A percentile compares a stretch with the other conserved stretches of the same genome.
Evolutionary conservation across 129 eudicot genomes (phyloP).

Genomic region (Oenanthe sinensis): DNA sequence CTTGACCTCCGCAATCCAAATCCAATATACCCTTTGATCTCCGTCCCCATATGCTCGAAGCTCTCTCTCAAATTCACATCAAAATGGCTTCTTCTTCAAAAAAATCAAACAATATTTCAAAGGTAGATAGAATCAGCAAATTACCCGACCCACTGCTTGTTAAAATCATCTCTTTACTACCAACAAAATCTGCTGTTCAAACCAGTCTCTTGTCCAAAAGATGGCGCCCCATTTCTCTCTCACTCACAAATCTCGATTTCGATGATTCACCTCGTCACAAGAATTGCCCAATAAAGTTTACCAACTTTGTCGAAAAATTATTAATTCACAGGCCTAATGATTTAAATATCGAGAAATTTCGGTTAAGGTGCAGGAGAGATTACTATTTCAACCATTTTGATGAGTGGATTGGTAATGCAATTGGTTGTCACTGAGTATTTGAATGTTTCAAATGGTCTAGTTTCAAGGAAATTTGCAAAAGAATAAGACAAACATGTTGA

Average conservation of each 20-base stretch:
- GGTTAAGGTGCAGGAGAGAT: background rate
- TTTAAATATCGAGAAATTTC: background rate
- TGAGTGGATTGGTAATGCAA: background rate
- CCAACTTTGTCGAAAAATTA: background rate
- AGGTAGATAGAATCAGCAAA: background rate
- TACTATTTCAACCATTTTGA: background rate
- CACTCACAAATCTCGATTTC: slow-evolving; percentile 1
- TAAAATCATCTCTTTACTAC: background rate
- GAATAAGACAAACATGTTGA: too few relatives aligned
- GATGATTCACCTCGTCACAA: background rate
- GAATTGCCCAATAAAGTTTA: background rate
- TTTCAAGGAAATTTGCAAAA: too few relatives aligned
- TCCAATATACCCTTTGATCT: too few relatives aligned
- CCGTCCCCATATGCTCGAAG: too few relatives aligned
- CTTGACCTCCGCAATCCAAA: too few relatives aligned
- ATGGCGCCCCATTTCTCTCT: background rate
- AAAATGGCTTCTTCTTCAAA: background rate
- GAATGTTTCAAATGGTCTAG: too few relatives aligned
- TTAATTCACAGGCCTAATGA: background rate
- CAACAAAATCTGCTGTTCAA: background rate
- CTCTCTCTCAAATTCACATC: too few relatives aligned
- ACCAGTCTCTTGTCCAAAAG: background rate
- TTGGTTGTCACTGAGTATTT: too few relatives aligned
- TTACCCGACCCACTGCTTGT: background rate
- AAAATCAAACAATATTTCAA: too few relatives aligned